Percentiles rank a stretch among this genome's conserved stretches.
Conservation (phyloP, 495 filamentous ascomycete species). For the Lasiosphaeriaceae sp. region DNA sequence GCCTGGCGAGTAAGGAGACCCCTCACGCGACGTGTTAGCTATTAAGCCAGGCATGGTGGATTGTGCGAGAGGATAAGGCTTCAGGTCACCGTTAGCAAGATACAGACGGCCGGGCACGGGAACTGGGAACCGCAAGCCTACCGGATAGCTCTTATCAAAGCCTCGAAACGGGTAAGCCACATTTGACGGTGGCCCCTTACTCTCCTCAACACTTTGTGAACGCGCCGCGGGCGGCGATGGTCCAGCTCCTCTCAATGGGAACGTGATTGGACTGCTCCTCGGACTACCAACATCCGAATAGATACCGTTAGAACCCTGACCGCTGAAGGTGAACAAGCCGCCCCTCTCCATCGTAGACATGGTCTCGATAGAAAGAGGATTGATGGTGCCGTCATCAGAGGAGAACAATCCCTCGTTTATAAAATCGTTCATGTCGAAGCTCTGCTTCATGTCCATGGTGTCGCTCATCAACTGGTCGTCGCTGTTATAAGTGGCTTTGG, state of each 20-base stretch:
- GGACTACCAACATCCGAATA: not conserved
- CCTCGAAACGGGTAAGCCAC: not conserved
- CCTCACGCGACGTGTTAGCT: constrained; percentile 38
- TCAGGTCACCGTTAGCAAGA: no score
- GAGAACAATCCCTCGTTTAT: not conserved
- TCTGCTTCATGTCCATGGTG: constrained; percentile 4
- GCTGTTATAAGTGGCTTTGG: constrained; percentile 12
- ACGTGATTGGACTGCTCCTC: not conserved
- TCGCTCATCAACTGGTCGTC: constrained; percentile 16
- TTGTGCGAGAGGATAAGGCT: no score
- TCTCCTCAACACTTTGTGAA: not conserved
- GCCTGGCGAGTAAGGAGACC: constrained; percentile 43
- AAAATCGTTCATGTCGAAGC: constrained; percentile 4
- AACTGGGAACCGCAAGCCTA: constrained; percentile 14
- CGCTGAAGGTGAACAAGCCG: not conserved
- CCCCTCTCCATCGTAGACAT: not conserved
- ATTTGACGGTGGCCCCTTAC: not conserved
- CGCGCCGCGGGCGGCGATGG: not conserved
- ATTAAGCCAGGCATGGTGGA: not conserved
- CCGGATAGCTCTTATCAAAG: constrained; percentile 12
- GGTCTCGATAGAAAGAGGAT: not conserved
- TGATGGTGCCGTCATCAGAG: not conserved
- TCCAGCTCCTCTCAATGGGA: no score
- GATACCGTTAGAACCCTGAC: not conserved
- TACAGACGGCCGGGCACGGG: no score